Percentiles rank a stretch among this genome's conserved stretches.
phyloP scores from a whole-genome alignment of 306 rosid genomes.

The Citrullus mucosospermus region DNA sequence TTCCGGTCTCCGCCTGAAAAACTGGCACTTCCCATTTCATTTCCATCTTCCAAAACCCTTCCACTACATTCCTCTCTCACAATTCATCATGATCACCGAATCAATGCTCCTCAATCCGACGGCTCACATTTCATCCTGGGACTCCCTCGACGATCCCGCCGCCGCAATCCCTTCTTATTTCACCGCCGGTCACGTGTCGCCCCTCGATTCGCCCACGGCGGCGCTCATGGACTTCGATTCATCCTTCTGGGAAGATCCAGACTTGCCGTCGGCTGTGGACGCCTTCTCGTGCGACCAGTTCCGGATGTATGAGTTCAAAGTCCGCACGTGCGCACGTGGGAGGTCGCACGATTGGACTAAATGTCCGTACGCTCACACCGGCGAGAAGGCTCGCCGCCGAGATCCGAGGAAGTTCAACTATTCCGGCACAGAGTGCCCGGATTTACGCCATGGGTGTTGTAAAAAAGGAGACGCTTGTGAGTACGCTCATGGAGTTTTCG shows the following conservation, averaged over 20 bases:
- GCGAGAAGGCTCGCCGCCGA: conserved; percentile 89
- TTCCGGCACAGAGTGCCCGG: conserved; percentile 57
- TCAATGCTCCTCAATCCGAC: conserved; percentile 13
- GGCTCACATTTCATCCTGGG: conserved; percentile 30
- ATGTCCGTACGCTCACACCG: conserved; percentile 41
- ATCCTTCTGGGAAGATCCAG: not conserved
- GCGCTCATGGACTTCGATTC: conserved; percentile 18
- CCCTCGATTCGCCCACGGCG: conserved; percentile 1
- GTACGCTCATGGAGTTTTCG: conserved; percentile 90
- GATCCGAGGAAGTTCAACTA: conserved; percentile 62
- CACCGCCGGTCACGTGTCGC: conserved; percentile 1
- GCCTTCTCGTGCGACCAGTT: not conserved
- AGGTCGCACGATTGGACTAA: conserved; percentile 13
- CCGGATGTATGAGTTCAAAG: conserved; percentile 10
- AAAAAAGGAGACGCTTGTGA: conserved; percentile 55
- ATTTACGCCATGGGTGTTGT: conserved; percentile 61
- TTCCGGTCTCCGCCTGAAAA: not conserved
- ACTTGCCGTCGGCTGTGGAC: not conserved
- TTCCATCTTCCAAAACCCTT: not conserved
- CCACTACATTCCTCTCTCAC: not conserved
- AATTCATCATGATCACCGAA: conserved; percentile 24
- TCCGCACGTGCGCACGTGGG: conserved; percentile 7
- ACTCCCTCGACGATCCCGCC: conserved; percentile 19
- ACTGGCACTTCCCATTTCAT: conserved; percentile 15
- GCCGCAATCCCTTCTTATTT: conserved; percentile 11